phyloP scores from a whole-genome alignment of 352 stramenopile genomes.

The Pythium myriotylum region DNA sequence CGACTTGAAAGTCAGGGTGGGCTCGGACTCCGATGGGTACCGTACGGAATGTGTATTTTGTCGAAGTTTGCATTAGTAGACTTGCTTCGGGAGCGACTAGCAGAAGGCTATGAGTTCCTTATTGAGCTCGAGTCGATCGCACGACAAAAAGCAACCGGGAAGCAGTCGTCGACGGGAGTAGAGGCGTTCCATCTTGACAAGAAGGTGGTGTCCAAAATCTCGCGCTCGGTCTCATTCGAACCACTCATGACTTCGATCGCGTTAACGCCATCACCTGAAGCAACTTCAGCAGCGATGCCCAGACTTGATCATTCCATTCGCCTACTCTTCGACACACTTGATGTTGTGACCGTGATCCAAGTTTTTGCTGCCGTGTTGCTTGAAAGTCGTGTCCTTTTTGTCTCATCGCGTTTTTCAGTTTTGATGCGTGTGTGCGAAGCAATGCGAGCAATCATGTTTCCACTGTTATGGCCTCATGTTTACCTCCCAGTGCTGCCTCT shows the following conservation, averaged over 20 bases:
- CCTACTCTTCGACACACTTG: slow-evolving; percentile 80
- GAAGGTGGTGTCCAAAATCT: slow-evolving; percentile 78
- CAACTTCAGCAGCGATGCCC: slow-evolving; percentile 26
- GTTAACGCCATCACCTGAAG: slow-evolving; percentile 19
- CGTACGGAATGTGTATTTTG: slow-evolving; percentile 78
- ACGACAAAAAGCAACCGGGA: slow-evolving; percentile 30
- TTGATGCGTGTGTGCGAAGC: slow-evolving; percentile 83
- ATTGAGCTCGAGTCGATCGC: slow-evolving; percentile 64
- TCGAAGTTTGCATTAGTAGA: slow-evolving; percentile 86
- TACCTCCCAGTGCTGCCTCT: slow-evolving; percentile 82
- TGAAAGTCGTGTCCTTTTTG: slow-evolving; percentile 80
- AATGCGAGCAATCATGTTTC: slow-evolving; percentile 82
- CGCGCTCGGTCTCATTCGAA: slow-evolving; percentile 66
- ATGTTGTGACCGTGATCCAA: slow-evolving; percentile 70
- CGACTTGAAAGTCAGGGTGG: slow-evolving; percentile 46
- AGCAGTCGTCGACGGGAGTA: not conserved
- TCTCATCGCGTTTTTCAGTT: slow-evolving; percentile 81
- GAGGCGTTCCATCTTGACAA: slow-evolving; percentile 72
- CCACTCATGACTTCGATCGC: slow-evolving; percentile 48
- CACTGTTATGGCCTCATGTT: slow-evolving; percentile 86
- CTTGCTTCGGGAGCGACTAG: slow-evolving; percentile 74
- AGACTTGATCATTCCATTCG: slow-evolving; percentile 76
- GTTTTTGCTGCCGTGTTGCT: slow-evolving; percentile 80
- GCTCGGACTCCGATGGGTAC: slow-evolving; percentile 58
- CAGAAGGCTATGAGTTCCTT: slow-evolving; percentile 83